Conservation (phyloP, 208 protist species). For the Tetramitus jugosus region DNA sequence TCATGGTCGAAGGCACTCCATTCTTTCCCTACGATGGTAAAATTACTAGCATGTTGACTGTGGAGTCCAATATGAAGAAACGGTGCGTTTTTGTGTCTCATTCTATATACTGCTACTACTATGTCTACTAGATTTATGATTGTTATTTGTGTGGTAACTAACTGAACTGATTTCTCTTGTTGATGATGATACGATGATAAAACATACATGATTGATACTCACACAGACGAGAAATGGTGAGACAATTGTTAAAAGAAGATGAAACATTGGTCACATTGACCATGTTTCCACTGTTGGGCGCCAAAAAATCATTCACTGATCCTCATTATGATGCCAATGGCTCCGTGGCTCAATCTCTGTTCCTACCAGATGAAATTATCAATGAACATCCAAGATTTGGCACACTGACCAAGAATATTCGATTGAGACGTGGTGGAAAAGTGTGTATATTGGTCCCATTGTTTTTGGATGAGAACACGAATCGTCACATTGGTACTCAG, state of each 20-base stretch:
- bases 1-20: conserved; percentile 86
- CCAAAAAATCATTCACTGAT: neutral
- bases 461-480: conserved; percentile 81
- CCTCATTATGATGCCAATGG: conserved; percentile 40
- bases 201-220: neutral
- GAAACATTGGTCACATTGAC: neutral
- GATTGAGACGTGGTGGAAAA: conserved; percentile 78
- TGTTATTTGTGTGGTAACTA: conserved; percentile 84
- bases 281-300: neutral
- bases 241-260: neutral
- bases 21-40: conserved; percentile 62
- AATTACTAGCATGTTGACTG: conserved; percentile 61
- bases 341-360: conserved; percentile 67
- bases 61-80: conserved; percentile 57
- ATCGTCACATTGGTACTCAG: conserved; percentile 58
- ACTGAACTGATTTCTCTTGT: neutral
- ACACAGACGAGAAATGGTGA: neutral
- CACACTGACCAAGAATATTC: conserved; percentile 90
- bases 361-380: conserved; percentile 90
- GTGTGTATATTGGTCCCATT: conserved; percentile 92
- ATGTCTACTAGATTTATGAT: conserved; percentile 76
- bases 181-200: neutral
- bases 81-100: conserved; percentile 42
- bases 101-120: conserved; percentile 46
- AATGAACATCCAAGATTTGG: conserved; percentile 90